Percentiles rank a stretch among this genome's conserved stretches.
phyloP scores from a whole-genome alignment of 2,329 filamentous ascomycete genomes.

The Chrysoporthe deuterocubensis region DNA sequence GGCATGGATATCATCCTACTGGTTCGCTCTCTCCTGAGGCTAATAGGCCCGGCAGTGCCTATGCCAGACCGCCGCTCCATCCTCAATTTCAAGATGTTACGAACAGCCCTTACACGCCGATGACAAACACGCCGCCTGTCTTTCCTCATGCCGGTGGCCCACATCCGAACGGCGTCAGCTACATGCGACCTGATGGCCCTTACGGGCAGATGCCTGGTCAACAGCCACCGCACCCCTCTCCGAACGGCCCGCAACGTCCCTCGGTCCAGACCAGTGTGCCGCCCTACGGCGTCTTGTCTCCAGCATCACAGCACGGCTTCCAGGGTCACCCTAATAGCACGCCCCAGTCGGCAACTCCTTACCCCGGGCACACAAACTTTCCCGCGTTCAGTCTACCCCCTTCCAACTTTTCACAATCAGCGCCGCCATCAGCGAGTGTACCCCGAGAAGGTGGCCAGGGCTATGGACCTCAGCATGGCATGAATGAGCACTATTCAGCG shows the following conservation, averaged over 20 bases:
- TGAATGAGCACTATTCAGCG: constrained; percentile 50
- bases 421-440: constrained; percentile 39
- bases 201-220: constrained; percentile 40
- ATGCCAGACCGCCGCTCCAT: constrained; percentile 48
- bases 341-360: constrained; percentile 50
- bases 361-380: constrained; percentile 65
- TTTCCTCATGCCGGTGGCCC: constrained; percentile 40
- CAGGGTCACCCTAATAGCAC: constrained; percentile 51
- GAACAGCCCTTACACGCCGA: constrained; percentile 51
- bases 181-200: constrained; percentile 46
- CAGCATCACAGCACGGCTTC: constrained; percentile 55
- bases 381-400: constrained; percentile 65
- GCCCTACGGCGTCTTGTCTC: constrained; percentile 57
- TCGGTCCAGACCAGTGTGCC: constrained; percentile 52
- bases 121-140: constrained; percentile 48
- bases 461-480: constrained; percentile 36
- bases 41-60: constrained; percentile 48
- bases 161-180: constrained; percentile 46
- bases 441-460: constrained; percentile 42
- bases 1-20: constrained; percentile 45
- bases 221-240: constrained; percentile 45
- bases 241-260: constrained; percentile 48
- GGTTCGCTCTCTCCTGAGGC: constrained; percentile 53
- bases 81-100: constrained; percentile 50
- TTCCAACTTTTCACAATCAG: constrained; percentile 55